Conservation (phyloP, 768 basidiomycete genomes). For the Suillus alpinus region DNA sequence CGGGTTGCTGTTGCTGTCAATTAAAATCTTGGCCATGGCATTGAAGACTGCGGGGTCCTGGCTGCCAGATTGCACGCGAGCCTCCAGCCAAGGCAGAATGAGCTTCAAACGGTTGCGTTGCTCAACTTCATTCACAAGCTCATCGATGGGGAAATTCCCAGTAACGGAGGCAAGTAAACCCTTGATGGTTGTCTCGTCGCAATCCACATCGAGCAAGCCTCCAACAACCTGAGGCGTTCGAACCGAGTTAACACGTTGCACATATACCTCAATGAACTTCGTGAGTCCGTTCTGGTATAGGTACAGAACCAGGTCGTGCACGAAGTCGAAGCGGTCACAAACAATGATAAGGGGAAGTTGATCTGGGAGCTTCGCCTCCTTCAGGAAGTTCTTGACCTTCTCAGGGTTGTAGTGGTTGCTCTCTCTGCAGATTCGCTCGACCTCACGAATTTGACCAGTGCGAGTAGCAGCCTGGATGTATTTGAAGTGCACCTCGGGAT, state of each 20-base stretch:
- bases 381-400: slow-evolving; percentile 99
- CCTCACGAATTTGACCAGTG: slow-evolving; percentile 97
- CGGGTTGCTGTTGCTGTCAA: slow-evolving; percentile 98
- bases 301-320: slow-evolving; percentile 97
- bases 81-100: slow-evolving; percentile 96
- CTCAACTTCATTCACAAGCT: slow-evolving; percentile 96
- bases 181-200: slow-evolving; percentile 96
- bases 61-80: slow-evolving; percentile 88
- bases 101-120: slow-evolving; percentile 93
- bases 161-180: slow-evolving; percentile 89
- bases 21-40: slow-evolving; percentile 96
- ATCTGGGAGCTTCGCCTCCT: slow-evolving; percentile 94
- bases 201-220: slow-evolving; percentile 95
- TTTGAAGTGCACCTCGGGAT: slow-evolving; percentile 98
- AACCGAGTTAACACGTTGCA: slow-evolving; percentile 95
- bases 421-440: slow-evolving; percentile 97
- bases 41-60: slow-evolving; percentile 95
- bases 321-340: slow-evolving; percentile 99
- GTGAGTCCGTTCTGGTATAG: slow-evolving; percentile 96
- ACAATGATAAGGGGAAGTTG: slow-evolving; percentile 99
- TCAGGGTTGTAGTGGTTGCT: slow-evolving; percentile 98
- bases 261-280: slow-evolving; percentile 99
- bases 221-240: slow-evolving; percentile 97
- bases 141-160: slow-evolving; percentile 96
- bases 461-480: slow-evolving; percentile 99